A percentile compares a stretch with the other conserved stretches of the same genome.
Evolutionary conservation across 345 rosid species (phyloP).

Genomic region (Ceriops decandra): DNA sequence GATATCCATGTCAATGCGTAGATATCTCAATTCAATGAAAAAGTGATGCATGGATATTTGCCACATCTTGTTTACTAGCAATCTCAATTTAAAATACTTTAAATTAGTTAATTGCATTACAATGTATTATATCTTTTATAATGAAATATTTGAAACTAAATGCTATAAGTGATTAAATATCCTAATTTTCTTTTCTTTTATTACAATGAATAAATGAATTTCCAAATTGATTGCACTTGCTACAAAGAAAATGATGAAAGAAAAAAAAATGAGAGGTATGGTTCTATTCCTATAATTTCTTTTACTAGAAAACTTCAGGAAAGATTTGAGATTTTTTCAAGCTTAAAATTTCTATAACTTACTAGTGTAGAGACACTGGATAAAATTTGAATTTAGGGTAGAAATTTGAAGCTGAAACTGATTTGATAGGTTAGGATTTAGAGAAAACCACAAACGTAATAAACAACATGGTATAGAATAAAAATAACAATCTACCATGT

Average conservation of each 20-base stretch:
- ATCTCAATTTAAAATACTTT: too few relatives aligned
- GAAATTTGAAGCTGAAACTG: too few relatives aligned
- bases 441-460: too few relatives aligned
- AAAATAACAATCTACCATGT: too few relatives aligned
- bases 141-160: neutral
- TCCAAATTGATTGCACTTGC: conserved; percentile 77
- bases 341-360: neutral
- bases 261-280: conserved; percentile 91
- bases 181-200: neutral
- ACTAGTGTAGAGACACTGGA: too few relatives aligned
- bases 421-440: too few relatives aligned
- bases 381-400: too few relatives aligned
- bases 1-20: conserved; percentile 49
- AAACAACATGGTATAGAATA: too few relatives aligned
- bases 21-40: conserved; percentile 69
- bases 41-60: neutral
- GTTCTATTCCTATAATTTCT: conserved; percentile 4
- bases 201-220: conserved; percentile 88
- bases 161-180: neutral
- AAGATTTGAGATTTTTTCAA: too few relatives aligned
- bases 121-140: too few relatives aligned
- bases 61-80: neutral
- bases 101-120: too few relatives aligned
- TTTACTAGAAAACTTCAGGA: neutral
- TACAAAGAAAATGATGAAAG: conserved; percentile 94